Evolutionary conservation across 345 rosid species (phyloP).

Genomic region (Rhizophora apiculata): DNA sequence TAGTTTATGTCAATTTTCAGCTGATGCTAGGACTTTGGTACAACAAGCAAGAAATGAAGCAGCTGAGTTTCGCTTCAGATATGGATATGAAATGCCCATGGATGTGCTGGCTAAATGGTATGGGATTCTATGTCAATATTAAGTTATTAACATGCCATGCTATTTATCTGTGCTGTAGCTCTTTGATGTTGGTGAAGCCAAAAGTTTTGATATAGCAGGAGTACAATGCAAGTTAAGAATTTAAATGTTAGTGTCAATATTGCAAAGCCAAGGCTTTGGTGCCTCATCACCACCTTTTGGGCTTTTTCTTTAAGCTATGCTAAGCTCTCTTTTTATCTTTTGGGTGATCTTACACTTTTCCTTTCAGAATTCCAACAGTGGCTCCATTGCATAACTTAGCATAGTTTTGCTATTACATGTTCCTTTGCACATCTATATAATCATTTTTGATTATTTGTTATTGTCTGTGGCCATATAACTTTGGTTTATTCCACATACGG

Average conservation of each 20-base stretch:
- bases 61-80: constrained; percentile 89
- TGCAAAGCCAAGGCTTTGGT: no score
- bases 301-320: no score
- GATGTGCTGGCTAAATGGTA: constrained; percentile 87
- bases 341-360: no score
- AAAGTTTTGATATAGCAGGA: no score
- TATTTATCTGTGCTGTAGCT: no score
- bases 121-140: background rate
- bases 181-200: no score
- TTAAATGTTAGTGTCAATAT: no score
- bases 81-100: constrained; percentile 98
- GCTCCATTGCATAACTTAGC: background rate
- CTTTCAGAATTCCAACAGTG: background rate
- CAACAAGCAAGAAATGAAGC: constrained; percentile 99
- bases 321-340: no score
- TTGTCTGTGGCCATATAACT: background rate
- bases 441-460: background rate
- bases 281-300: no score
- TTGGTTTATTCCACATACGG: background rate
- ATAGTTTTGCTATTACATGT: no score
- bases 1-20: constrained; percentile 34
- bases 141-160: no score
- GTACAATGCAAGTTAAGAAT: no score
- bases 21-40: constrained; percentile 98
- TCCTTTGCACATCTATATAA: constrained; percentile 2